Conservation (phyloP, 2,329 filamentous ascomycete genomes). For the Pseudocercospora cruenta region DNA sequence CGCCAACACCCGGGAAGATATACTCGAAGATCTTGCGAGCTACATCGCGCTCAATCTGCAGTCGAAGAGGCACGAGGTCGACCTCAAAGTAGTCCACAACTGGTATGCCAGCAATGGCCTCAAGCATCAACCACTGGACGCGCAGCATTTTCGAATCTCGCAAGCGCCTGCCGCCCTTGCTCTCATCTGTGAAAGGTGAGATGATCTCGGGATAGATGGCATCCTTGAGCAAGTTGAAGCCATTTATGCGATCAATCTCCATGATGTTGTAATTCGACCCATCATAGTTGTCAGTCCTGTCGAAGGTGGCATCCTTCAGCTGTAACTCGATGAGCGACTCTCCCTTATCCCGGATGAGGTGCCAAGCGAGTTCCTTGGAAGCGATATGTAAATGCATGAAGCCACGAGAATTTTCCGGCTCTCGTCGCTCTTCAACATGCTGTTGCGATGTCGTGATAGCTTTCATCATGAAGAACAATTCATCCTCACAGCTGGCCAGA, state of each 20-base stretch:
- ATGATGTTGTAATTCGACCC: conserved; percentile 94
- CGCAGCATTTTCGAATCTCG: conserved; percentile 82
- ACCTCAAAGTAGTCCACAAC: conserved; percentile 98
- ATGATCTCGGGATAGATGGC: conserved; percentile 97
- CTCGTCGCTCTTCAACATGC: conserved; percentile 71
- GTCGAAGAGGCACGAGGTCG: conserved; percentile 86
- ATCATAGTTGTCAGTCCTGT: conserved; percentile 94
- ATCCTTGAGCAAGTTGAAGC: conserved; percentile 85
- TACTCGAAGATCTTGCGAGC: conserved; percentile 95
- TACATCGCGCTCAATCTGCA: conserved; percentile 90
- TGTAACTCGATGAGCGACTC: conserved; percentile 91
- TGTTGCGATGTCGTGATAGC: conserved; percentile 96
- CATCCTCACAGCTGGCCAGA: conserved; percentile 86
- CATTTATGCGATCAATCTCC: conserved; percentile 83
- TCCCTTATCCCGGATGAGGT: conserved; percentile 78
- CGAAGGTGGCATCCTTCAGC: conserved; percentile 86
- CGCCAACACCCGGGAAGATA: conserved; percentile 84
- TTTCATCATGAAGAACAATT: conserved; percentile 99
- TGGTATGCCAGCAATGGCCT: conserved; percentile 95
- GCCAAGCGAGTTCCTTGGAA: conserved; percentile 96
- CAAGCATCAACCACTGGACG: conserved; percentile 97
- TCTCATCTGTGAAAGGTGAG: conserved; percentile 76
- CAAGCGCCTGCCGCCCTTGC: conserved; percentile 57
- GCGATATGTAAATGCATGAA: conserved; percentile 89
- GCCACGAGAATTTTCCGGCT: conserved; percentile 70